These are phyloP conservation scores for Fusarium papillatum DNA, from an alignment of 2,329 filamentous ascomycete species.

Conservation along the genomic window DNA sequence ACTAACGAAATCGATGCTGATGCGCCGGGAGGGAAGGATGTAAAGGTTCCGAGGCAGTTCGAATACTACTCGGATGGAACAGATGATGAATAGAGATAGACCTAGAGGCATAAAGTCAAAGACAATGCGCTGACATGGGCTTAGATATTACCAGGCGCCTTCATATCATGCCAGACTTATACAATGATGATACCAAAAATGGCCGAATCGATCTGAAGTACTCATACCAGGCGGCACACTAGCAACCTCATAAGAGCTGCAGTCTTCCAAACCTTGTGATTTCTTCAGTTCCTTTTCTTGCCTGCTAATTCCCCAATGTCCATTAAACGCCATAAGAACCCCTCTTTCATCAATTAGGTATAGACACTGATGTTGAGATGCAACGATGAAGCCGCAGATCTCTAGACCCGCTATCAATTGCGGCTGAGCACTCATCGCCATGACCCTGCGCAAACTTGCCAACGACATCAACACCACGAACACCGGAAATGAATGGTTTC, in stretches of 20 bases:
- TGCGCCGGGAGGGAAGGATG: conserved; percentile 40
- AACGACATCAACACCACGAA: not conserved
- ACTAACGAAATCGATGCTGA: conserved; percentile 43
- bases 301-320: not conserved
- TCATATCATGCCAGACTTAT: not conserved
- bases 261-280: not conserved
- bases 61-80: conserved; percentile 51
- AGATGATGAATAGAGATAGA: conserved; percentile 28
- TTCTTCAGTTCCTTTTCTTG: not conserved
- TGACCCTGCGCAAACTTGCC: not conserved
- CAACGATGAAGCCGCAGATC: not conserved
- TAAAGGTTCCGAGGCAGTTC: conserved; percentile 47
- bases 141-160: not conserved
- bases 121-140: not conserved
- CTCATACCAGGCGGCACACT: not conserved
- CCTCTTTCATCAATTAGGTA: not conserved
- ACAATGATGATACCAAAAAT: not conserved
- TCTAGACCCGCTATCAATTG: conserved; percentile 2
- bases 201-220: not conserved
- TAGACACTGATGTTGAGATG: not conserved
- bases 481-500: not conserved
- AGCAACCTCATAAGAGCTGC: not conserved
- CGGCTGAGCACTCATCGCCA: not conserved
- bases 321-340: not conserved
- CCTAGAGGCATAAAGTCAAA: not conserved